A percentile compares a stretch with the other conserved stretches of the same genome.
Conservation (phyloP, 192 early-diverging fungal species). For the Kickxella alabastrina region DNA sequence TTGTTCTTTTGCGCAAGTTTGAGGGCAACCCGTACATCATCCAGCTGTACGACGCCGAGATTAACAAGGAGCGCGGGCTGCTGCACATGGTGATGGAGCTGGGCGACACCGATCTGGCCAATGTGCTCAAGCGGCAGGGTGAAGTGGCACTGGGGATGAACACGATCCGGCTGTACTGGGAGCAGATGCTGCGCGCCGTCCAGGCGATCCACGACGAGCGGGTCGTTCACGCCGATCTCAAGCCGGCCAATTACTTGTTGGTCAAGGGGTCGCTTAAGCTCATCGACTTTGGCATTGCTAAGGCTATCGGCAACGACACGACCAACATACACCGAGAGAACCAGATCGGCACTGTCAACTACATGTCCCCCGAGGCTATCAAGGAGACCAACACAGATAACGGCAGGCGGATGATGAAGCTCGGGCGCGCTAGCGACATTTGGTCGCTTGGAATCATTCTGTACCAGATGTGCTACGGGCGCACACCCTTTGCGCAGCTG, state of each 20-base stretch:
- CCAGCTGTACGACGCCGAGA: constrained; percentile 71
- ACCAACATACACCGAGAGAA: constrained; percentile 88
- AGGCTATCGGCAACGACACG: constrained; percentile 86
- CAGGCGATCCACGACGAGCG: constrained; percentile 79
- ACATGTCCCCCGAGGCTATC: constrained; percentile 94
- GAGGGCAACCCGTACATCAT: constrained; percentile 70
- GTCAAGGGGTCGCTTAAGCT: constrained; percentile 82
- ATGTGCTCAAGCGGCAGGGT: constrained; percentile 53
- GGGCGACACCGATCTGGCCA: constrained; percentile 84
- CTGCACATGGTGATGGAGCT: constrained; percentile 84
- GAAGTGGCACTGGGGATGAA: constrained; percentile 60
- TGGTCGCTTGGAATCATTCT: constrained; percentile 93
- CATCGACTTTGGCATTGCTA: constrained; percentile 99
- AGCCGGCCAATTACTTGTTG: constrained; percentile 94
- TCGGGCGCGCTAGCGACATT: constrained; percentile 80
- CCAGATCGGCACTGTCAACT: constrained; percentile 88
- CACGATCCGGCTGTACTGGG: constrained; percentile 81
- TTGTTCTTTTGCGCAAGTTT: constrained; percentile 67
- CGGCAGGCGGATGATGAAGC: constrained; percentile 51
- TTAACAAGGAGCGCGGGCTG: constrained; percentile 57
- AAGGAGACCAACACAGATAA: constrained; percentile 41
- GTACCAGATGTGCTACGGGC: constrained; percentile 86
- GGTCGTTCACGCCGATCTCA: constrained; percentile 91
- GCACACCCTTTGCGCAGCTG: constrained; percentile 76
- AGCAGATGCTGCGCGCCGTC: constrained; percentile 91